phyloP scores from a whole-genome alignment of 2,329 filamentous ascomycete species.

The Trichoderma gracile region DNA sequence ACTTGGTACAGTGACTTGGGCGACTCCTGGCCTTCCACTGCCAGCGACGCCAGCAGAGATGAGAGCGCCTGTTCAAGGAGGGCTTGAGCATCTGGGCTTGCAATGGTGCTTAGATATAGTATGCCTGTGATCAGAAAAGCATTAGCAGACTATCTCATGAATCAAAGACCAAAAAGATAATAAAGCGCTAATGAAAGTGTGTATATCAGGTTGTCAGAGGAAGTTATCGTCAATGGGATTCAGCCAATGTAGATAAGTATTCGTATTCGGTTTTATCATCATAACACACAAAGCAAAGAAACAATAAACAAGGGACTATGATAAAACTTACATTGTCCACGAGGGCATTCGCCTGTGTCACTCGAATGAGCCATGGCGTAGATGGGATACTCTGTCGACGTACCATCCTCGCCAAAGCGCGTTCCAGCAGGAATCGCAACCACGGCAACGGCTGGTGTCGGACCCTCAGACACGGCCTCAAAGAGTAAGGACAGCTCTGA shows the following conservation, averaged over 20 bases:
- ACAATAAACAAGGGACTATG: conserved; percentile 26
- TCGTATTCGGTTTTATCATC: conserved; percentile 75
- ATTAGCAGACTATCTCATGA: not conserved
- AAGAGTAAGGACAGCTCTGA: conserved; percentile 68
- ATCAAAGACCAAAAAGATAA: not conserved
- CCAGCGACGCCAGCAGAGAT: conserved; percentile 42
- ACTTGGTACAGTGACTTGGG: conserved; percentile 51
- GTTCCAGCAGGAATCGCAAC: conserved; percentile 63
- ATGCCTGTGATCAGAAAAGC: conserved; percentile 37
- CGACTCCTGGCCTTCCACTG: conserved; percentile 33
- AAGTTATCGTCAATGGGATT: conserved; percentile 81
- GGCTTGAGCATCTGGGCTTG: conserved; percentile 38
- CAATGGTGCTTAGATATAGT: conserved; percentile 44
- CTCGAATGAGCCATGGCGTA: conserved; percentile 75
- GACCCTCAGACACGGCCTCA: conserved; percentile 69
- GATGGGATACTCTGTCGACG: conserved; percentile 48
- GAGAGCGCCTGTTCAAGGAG: conserved; percentile 45
- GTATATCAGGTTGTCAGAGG: conserved; percentile 87
- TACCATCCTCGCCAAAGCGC: conserved; percentile 39
- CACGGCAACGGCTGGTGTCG: conserved; percentile 71
- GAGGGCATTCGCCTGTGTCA: conserved; percentile 89
- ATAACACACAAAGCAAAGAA: conserved; percentile 53
- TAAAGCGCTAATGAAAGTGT: conserved; percentile 26
- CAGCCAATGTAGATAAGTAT: conserved; percentile 99
- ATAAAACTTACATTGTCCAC: conserved; percentile 78